Base-by-base conservation (phyloP, 148 eudicot species). In the Mesembryanthemum crystallinum region DNA sequence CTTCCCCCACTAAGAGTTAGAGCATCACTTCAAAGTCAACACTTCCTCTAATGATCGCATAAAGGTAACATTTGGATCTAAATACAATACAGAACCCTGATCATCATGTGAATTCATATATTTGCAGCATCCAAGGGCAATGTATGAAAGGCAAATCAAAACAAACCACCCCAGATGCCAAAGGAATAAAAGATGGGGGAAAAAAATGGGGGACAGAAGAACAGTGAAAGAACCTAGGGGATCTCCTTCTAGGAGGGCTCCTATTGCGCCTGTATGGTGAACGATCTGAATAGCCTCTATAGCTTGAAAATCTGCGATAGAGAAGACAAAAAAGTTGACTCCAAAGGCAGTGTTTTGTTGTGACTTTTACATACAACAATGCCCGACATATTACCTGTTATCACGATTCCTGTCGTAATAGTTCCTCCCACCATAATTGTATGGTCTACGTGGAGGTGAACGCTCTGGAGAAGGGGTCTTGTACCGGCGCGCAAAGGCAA, bases 391-490 rank as follows among this genome's bases (percentile, higher is more conserved):
- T 47, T 84, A 92, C 99, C 98, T 96, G 39, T 35, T 35, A 78
- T 91, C 92, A 59, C 83, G 85, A 63, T 87, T 83, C 80, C 92
- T 84, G 63, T 84, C 89, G 13, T 81, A 76, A 75, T 80, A 67
- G 75, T 82, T 84, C 77, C 89, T 85, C 52, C 92, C 92, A 68
- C 89, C 88, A 82, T 87, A 86, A 61, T 77, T 83, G 81, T 83
- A 85, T 52, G 90, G 81, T 82, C 92, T 83, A 49, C 87, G 89
- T n/a, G 89, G 90, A n/a, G 89, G 90, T 30, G 90, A 80, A 57
- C 84, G 90, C 77, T 92, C 95, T 60, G 98, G 99, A 69, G 98
- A 91, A n/a, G 97, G 99, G 45, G 98, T 92, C 33, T 89, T 92
- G 76, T 92, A 96, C 63, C 85, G 83, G 30, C 99, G 88, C 63